These are phyloP conservation scores for Oryza glaberrima DNA, from an alignment of 176 grass and related monocot species.

Conservation along the genomic window DNA sequence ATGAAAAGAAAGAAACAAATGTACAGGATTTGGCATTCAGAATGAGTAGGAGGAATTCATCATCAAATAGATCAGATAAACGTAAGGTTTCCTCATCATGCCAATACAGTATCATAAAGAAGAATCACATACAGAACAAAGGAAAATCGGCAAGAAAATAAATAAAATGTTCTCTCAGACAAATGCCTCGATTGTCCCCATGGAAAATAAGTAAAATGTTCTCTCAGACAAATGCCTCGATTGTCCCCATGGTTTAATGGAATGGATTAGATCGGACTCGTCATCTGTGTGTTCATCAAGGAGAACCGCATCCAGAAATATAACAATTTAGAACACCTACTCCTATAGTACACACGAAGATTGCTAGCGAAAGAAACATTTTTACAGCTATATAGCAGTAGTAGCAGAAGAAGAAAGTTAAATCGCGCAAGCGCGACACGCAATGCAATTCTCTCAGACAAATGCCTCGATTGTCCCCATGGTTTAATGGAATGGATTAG, in stretches of 20 bases:
- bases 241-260: slow-evolving; percentile 28
- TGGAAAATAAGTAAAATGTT: not conserved
- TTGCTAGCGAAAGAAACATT: too few species aligned
- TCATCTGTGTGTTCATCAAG: slow-evolving; percentile 38
- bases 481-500: slow-evolving; percentile 60
- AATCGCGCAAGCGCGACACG: not conserved
- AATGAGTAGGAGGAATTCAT: slow-evolving; percentile 71
- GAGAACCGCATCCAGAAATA: slow-evolving; percentile 4
- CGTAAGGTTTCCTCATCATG: slow-evolving; percentile 45
- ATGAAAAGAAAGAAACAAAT: not conserved
- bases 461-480: slow-evolving; percentile 71
- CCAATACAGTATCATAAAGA: not conserved
- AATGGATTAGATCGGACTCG: slow-evolving; percentile 44
- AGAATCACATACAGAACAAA: not conserved
- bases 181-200: slow-evolving; percentile 38
- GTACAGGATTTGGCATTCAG: slow-evolving; percentile 32
- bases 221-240: slow-evolving; percentile 37
- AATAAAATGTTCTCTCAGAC: not conserved
- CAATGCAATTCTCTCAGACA: slow-evolving; percentile 60
- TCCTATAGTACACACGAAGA: too few species aligned
- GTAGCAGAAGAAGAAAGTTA: too few species aligned
- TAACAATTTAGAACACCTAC: not conserved
- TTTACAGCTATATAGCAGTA: too few species aligned
- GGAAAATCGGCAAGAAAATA: not conserved
- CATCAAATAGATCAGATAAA: slow-evolving; percentile 44